phyloP scores from a whole-genome alignment of 257 asterid genomes.

The Pogostemon cablin region DNA sequence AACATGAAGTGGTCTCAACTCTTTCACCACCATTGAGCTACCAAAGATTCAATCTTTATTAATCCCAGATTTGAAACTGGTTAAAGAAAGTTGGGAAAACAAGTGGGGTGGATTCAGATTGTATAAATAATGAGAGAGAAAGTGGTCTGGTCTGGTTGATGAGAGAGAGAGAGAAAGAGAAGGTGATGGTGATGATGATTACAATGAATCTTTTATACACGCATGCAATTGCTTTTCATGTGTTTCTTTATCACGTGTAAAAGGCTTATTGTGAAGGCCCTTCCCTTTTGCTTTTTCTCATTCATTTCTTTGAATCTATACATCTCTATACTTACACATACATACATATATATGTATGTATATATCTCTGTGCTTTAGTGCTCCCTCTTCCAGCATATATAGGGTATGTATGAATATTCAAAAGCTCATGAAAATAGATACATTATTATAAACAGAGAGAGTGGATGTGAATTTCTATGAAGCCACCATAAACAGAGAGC shows the following conservation, averaged over 20 bases:
- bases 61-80: slow-evolving; percentile 39
- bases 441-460: too few relatives aligned
- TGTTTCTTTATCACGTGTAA: slow-evolving; percentile 77
- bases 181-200: slow-evolving; percentile 49
- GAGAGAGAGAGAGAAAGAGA: slow-evolving; percentile 8
- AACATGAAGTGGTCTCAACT: neutral
- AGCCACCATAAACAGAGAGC: neutral
- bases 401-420: neutral
- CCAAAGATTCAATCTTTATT: slow-evolving; percentile 38
- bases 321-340: slow-evolving; percentile 5
- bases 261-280: slow-evolving; percentile 49
- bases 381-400: slow-evolving; percentile 38
- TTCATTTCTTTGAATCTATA: slow-evolving; percentile 5
- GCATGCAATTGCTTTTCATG: slow-evolving; percentile 87
- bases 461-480: too few relatives aligned
- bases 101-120: slow-evolving; percentile 42
- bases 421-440: too few relatives aligned
- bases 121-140: slow-evolving; percentile 45
- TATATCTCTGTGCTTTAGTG: slow-evolving; percentile 31
- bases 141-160: slow-evolving; percentile 3
- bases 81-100: slow-evolving; percentile 29
- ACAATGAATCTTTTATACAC: slow-evolving; percentile 73
- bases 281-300: slow-evolving; percentile 45
- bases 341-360: neutral
- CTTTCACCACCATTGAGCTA: slow-evolving; percentile 19